Evolutionary conservation across 2,329 filamentous ascomycete species (phyloP).

Genomic region (Fusarium albosuccineum): DNA sequence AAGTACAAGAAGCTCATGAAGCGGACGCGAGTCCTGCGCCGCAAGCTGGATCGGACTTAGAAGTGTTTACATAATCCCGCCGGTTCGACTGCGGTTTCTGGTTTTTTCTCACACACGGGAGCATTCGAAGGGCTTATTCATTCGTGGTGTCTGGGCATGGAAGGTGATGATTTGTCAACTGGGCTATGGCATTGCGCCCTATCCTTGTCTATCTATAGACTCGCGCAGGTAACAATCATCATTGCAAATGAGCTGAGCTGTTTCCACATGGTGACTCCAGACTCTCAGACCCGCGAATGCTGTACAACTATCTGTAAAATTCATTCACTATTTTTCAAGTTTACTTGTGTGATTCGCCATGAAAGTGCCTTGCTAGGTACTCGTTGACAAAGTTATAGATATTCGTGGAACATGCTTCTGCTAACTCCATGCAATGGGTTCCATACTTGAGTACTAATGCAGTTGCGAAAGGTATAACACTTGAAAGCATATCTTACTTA

Average conservation of each 20-base stretch:
- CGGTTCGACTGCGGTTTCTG: constrained; percentile 40
- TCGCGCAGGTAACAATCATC: constrained; percentile 51
- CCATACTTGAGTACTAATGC: no score
- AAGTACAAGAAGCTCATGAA: constrained; percentile 99
- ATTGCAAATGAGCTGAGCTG: constrained; percentile 43
- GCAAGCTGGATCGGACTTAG: constrained; percentile 81
- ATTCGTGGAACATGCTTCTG: background rate
- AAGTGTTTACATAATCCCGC: constrained; percentile 45
- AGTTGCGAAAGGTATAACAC: no score
- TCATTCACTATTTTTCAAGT: constrained; percentile 24
- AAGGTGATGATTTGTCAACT: constrained; percentile 44
- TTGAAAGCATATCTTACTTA: no score
- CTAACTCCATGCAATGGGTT: no score
- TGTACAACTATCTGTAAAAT: constrained; percentile 47
- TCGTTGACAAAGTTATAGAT: background rate
- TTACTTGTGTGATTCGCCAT: background rate
- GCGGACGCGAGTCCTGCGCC: constrained; percentile 86
- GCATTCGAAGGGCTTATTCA: constrained; percentile 44
- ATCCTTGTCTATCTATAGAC: constrained; percentile 51
- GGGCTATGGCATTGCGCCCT: constrained; percentile 48
- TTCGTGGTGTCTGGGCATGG: constrained; percentile 50
- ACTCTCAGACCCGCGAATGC: constrained; percentile 28
- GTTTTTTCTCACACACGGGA: constrained; percentile 27
- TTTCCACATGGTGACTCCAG: constrained; percentile 34
- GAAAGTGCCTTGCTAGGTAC: no score